These are phyloP conservation scores for Monilinia fructigena DNA, from an alignment of 2,329 filamentous ascomycete genomes.

Conservation along the genomic window DNA sequence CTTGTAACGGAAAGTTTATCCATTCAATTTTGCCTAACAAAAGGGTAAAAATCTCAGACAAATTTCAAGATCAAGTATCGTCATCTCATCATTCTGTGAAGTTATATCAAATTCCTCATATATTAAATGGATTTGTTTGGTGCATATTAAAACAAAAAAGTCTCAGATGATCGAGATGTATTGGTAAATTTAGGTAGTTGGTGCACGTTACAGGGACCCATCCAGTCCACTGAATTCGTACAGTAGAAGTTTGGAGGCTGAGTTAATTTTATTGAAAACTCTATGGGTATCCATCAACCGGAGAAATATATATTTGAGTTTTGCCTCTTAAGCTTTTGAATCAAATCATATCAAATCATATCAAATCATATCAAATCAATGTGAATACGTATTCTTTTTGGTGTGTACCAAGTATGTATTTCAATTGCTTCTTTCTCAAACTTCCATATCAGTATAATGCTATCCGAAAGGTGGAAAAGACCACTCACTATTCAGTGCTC, in stretches of 20 bases:
- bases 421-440: neutral
- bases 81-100: neutral
- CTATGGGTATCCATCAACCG: neutral
- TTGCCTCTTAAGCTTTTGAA: neutral
- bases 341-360: neutral
- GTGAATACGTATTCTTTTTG: neutral
- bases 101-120: neutral
- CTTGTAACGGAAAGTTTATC: conserved; percentile 11
- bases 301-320: conserved; percentile 10
- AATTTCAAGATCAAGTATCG: neutral
- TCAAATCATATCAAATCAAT: neutral
- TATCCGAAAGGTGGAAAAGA: neutral
- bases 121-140: conserved; percentile 10
- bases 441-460: neutral
- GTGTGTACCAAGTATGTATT: neutral
- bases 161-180: neutral
- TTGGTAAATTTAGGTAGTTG: neutral
- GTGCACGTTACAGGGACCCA: neutral
- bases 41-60: neutral
- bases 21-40: conserved; percentile 17
- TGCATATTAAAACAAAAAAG: conserved; percentile 12
- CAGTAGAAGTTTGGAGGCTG: neutral
- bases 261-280: neutral
- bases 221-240: neutral
- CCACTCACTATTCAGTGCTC: neutral